These are phyloP conservation scores for Zizania latifolia DNA, from an alignment of 176 grass and related monocot species.

Conservation along the genomic window DNA sequence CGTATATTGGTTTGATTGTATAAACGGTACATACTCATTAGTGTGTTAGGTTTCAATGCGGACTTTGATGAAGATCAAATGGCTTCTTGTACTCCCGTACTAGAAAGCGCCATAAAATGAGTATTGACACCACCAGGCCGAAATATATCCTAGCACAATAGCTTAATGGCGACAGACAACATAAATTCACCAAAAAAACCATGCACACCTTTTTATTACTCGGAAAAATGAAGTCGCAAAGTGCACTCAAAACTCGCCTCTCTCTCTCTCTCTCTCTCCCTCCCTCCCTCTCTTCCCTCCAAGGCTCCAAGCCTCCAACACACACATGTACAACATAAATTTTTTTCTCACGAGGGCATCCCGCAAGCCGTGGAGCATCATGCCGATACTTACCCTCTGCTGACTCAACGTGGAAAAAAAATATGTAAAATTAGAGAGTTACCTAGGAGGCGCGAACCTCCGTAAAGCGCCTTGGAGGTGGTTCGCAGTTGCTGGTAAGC, in stretches of 20 bases:
- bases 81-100: no score
- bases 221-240: not conserved
- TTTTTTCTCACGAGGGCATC: not conserved
- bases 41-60: no score
- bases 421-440: not conserved
- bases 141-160: no score
- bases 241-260: not conserved
- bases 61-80: no score
- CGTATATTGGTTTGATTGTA: no score
- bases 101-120: no score
- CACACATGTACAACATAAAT: not conserved
- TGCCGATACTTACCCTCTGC: constrained; percentile 24
- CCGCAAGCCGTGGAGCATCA: not conserved
- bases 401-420: not conserved
- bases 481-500: constrained; percentile 33
- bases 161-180: not conserved
- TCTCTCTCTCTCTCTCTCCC: not conserved
- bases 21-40: no score
- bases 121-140: no score
- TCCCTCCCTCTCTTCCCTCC: not conserved
- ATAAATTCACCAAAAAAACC: not conserved
- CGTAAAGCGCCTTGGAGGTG: constrained; percentile 29
- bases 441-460: constrained; percentile 56
- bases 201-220: not conserved
- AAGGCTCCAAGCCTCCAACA: no score